These are phyloP conservation scores for Verticillium isaacii DNA, from an alignment of 2,329 filamentous ascomycete species.

Conservation along the genomic window DNA sequence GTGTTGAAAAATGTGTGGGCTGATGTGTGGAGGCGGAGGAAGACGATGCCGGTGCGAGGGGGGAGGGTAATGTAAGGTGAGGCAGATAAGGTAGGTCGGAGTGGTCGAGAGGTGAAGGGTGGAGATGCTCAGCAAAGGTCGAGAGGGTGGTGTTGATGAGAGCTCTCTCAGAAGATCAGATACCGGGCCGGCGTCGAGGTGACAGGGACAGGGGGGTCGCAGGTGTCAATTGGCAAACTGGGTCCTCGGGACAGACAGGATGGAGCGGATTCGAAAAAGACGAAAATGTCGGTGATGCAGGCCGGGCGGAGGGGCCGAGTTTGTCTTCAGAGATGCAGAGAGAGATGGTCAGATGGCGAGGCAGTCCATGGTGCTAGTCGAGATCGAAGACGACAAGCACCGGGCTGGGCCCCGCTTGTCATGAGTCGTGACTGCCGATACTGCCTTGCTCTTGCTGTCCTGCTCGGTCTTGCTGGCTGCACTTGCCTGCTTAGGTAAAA, in stretches of 20 bases:
- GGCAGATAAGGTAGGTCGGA: background rate
- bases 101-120: background rate
- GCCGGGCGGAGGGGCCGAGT: background rate
- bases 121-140: background rate
- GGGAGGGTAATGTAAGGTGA: background rate
- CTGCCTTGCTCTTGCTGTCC: background rate
- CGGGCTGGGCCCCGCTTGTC: background rate
- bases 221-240: background rate
- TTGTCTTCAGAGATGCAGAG: background rate
- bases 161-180: background rate
- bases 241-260: background rate
- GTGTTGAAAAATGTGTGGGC: background rate
- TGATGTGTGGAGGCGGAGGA: background rate
- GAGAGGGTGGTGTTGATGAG: background rate
- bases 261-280: background rate
- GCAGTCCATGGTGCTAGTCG: background rate
- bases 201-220: background rate
- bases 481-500: background rate
- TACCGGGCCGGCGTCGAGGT: background rate
- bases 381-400: background rate
- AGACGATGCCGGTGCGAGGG: background rate
- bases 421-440: background rate
- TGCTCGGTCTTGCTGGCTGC: background rate
- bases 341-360: background rate
- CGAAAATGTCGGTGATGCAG: background rate